phyloP scores from a whole-genome alignment of 108 stramenopile genomes.

The Chaetoceros tenuissimus region DNA sequence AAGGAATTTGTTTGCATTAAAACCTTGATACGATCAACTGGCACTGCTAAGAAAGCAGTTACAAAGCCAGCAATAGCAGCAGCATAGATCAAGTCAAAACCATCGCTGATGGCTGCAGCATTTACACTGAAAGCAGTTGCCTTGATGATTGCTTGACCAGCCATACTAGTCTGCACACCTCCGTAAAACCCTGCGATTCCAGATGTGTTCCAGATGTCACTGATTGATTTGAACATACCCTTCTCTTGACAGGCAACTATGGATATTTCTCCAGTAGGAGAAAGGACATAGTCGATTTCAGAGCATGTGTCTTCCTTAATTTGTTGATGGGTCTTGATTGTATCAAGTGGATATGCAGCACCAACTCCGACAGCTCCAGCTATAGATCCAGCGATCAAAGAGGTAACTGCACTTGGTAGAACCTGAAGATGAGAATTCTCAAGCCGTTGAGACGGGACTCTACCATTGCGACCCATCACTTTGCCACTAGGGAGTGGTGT shows the following conservation, averaged over 20 bases:
- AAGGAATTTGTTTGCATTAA: slow-evolving; percentile 39
- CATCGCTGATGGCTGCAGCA: slow-evolving; percentile 6
- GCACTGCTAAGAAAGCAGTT: slow-evolving; percentile 41
- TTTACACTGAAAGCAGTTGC: slow-evolving; percentile 51
- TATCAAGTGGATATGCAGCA: slow-evolving; percentile 44
- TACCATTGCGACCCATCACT: too few relatives aligned
- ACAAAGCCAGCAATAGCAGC: slow-evolving; percentile 46
- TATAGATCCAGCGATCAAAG: slow-evolving; percentile 33
- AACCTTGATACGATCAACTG: slow-evolving; percentile 48
- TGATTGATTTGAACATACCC: slow-evolving; percentile 7
- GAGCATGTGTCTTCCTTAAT: not conserved
- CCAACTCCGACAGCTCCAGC: slow-evolving; percentile 56
- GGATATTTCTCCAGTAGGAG: not conserved
- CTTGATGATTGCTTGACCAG: slow-evolving; percentile 63
- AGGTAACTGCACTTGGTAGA: not conserved
- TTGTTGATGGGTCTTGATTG: slow-evolving; percentile 42
- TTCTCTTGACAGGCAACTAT: slow-evolving; percentile 8
- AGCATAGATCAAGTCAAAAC: slow-evolving; percentile 25
- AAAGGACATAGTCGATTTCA: not conserved
- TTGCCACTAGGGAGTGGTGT: too few relatives aligned
- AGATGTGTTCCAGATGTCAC: slow-evolving; percentile 22
- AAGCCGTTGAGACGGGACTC: not conserved
- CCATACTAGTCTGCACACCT: slow-evolving; percentile 42
- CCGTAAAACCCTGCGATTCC: slow-evolving; percentile 46
- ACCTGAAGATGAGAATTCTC: not conserved